Percentiles rank a stretch among this genome's conserved stretches.
Evolutionary conservation across 306 rosid genomes (phyloP).

Genomic region (Rosa rugosa): DNA sequence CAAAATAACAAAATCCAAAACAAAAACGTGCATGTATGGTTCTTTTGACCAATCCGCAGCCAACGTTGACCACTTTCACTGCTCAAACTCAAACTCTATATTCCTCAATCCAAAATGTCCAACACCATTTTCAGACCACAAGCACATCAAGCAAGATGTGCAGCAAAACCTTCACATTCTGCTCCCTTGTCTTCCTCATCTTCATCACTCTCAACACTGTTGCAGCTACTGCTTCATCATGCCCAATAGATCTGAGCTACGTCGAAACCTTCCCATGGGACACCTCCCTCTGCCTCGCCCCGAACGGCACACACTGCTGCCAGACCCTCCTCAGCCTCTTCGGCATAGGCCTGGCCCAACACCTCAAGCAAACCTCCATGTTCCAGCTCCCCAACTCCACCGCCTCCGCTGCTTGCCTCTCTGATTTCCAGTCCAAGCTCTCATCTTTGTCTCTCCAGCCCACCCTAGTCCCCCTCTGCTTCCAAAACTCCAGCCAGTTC

Average conservation of each 20-base stretch:
- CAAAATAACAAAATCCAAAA: not conserved
- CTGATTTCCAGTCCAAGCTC: slow-evolving; percentile 39
- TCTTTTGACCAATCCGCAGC: slow-evolving; percentile 3
- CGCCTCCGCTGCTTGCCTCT: slow-evolving; percentile 58
- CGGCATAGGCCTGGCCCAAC: slow-evolving; percentile 63
- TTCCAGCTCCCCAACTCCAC: slow-evolving; percentile 50
- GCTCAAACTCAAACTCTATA: not conserved
- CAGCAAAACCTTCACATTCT: slow-evolving; percentile 17
- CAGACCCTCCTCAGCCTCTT: slow-evolving; percentile 58
- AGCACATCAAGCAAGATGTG: not conserved
- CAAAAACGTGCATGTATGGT: slow-evolving; percentile 7
- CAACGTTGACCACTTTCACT: slow-evolving; percentile 3
- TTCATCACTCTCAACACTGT: slow-evolving; percentile 6
- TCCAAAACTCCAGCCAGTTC: slow-evolving; percentile 46
- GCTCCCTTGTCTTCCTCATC: slow-evolving; percentile 12
- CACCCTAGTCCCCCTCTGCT: slow-evolving; percentile 42
- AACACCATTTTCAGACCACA: not conserved
- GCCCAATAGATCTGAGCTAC: slow-evolving; percentile 72
- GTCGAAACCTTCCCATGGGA: slow-evolving; percentile 74
- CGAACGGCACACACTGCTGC: slow-evolving; percentile 50
- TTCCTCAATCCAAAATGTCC: not conserved
- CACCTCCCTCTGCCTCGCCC: slow-evolving; percentile 49
- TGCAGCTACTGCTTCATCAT: slow-evolving; percentile 30
- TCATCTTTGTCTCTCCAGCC: slow-evolving; percentile 36
- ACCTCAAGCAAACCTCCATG: slow-evolving; percentile 48